phyloP scores from a whole-genome alignment of 2,329 filamentous ascomycete species.

The Hypomyces perniciosus region DNA sequence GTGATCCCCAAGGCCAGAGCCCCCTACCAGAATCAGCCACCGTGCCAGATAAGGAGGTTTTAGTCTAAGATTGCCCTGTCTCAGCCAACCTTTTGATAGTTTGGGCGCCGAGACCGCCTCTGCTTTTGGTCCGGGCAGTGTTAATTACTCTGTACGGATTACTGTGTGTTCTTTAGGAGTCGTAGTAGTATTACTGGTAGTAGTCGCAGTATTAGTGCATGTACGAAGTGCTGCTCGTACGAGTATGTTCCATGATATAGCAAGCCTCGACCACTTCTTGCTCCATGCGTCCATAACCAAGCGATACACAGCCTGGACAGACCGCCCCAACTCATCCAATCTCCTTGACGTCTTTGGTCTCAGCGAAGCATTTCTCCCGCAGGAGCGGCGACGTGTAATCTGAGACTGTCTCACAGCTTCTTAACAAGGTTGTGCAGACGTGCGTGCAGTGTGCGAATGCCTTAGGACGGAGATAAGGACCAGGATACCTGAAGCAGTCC shows the following conservation, averaged over 20 bases:
- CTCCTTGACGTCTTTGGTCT: not conserved
- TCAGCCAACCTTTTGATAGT: conserved; percentile 9
- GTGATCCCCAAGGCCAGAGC: conserved; percentile 2
- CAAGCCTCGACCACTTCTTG: conserved; percentile 10
- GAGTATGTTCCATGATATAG: not conserved
- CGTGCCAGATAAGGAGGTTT: conserved; percentile 10
- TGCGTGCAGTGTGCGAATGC: not conserved
- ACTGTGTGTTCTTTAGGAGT: not conserved
- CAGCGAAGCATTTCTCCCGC: conserved; percentile 4
- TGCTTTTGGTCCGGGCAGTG: conserved; percentile 3
- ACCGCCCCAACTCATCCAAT: not conserved
- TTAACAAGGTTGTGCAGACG: conserved; percentile 10
- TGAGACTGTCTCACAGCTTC: conserved; percentile 12
- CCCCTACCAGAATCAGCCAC: conserved; percentile 7
- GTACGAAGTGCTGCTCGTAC: too few species aligned
- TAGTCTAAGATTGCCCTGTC: conserved; percentile 13
- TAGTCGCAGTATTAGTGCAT: too few species aligned
- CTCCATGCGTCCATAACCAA: conserved; percentile 6
- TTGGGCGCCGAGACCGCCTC: conserved; percentile 7
- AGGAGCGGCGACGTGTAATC: conserved; percentile 12
- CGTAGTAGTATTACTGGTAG: too few species aligned
- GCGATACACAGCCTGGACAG: not conserved
- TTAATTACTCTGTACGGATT: not conserved
- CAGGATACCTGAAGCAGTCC: not conserved
- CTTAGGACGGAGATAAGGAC: not conserved